A percentile compares a stretch with the other conserved stretches of the same genome.
phyloP scores from a whole-genome alignment of 202 grass and related monocot genomes.

The Carex sylvatica region DNA sequence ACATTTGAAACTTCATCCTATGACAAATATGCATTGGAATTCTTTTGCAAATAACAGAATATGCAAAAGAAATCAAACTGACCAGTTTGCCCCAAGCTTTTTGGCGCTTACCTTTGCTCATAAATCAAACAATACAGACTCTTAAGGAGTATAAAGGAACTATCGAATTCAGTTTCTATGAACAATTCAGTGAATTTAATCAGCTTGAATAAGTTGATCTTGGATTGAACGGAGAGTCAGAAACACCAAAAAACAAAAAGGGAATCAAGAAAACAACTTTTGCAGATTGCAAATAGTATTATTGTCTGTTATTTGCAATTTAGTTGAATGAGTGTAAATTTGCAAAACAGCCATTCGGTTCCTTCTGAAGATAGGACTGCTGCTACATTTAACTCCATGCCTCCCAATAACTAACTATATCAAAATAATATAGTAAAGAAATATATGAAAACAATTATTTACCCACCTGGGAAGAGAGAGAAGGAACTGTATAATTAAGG shows the following conservation, averaged over 20 bases:
- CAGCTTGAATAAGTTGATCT: neutral
- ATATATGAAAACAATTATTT: conserved; percentile 4
- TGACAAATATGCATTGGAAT: neutral
- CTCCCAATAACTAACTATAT: conserved; percentile 9
- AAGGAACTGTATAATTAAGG: conserved; percentile 69
- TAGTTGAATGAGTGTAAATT: neutral
- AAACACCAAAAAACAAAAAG: neutral
- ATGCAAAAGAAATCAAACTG: conserved; percentile 7
- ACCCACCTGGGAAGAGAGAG: conserved; percentile 64
- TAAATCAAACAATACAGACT: neutral
- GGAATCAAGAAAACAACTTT: neutral
- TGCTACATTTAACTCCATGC: neutral
- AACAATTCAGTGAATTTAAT: neutral
- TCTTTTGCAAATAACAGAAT: conserved; percentile 1
- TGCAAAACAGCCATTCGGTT: neutral
- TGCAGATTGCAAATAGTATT: neutral
- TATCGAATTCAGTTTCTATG: neutral
- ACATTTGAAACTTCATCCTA: neutral
- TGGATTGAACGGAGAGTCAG: neutral
- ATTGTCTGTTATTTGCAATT: neutral
- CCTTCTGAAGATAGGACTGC: neutral
- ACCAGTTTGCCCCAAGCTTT: neutral
- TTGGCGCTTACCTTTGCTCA: neutral
- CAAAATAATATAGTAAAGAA: neutral
- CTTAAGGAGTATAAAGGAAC: neutral